Conservation (phyloP, 306 rosid genomes). For the Gynostemma pentaphyllum region DNA sequence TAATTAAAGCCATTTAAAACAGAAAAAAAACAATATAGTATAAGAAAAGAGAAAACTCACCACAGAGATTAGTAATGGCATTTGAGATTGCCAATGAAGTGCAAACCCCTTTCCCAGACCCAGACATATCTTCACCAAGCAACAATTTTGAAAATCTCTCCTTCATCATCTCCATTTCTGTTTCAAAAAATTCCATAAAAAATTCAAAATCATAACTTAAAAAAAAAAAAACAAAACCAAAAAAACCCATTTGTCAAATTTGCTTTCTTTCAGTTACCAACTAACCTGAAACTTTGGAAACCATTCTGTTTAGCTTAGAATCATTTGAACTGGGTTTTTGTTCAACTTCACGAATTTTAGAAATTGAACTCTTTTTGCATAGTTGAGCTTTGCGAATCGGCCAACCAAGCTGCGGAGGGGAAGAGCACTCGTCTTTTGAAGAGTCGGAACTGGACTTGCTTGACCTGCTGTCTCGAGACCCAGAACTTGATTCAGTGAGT, state of each 20-base stretch:
- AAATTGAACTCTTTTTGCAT: slow-evolving; percentile 28
- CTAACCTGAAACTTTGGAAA: slow-evolving; percentile 57
- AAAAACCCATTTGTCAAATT: too few species aligned
- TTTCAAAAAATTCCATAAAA: neutral
- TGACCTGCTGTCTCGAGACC: neutral
- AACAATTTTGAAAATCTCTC: slow-evolving; percentile 47
- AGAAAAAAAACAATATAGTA: neutral
- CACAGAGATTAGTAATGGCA: slow-evolving; percentile 53
- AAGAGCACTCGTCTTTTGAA: slow-evolving; percentile 35
- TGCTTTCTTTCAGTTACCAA: too few species aligned
- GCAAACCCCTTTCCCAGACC: slow-evolving; percentile 51
- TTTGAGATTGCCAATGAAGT: slow-evolving; percentile 44
- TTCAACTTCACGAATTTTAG: slow-evolving; percentile 25
- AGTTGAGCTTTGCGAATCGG: slow-evolving; percentile 70
- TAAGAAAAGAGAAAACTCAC: slow-evolving; percentile 9
- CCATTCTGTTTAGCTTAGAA: slow-evolving; percentile 22
- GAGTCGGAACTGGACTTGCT: slow-evolving; percentile 39
- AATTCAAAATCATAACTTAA: neutral
- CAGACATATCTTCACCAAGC: slow-evolving; percentile 60
- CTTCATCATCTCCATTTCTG: slow-evolving; percentile 52
- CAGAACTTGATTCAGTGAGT: slow-evolving; percentile 46
- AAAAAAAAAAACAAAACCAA: too few species aligned
- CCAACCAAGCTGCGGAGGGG: slow-evolving; percentile 71
- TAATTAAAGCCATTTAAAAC: neutral
- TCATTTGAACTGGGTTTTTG: slow-evolving; percentile 24